These are phyloP conservation scores for Parastagonospora nodorum DNA, from an alignment of 2,329 filamentous ascomycete species.

Conservation along the genomic window DNA sequence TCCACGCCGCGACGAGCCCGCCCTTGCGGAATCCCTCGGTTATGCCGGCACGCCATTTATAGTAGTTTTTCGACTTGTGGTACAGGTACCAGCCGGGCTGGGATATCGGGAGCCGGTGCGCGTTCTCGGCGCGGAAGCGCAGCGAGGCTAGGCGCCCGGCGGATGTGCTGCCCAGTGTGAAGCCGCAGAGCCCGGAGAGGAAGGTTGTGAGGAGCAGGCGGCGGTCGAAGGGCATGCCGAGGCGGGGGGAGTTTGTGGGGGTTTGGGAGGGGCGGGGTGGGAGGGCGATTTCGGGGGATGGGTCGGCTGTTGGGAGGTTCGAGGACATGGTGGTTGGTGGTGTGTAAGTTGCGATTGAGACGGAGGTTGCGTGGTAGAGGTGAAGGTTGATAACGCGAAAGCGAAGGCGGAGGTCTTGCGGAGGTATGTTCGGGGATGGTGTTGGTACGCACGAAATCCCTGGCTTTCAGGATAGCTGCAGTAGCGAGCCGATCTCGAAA, in stretches of 20 bases:
- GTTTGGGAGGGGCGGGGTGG: slow-evolving; percentile 5
- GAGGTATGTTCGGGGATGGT: slow-evolving; percentile 2
- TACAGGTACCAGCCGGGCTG: slow-evolving; percentile 96
- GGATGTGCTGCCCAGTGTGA: slow-evolving; percentile 71
- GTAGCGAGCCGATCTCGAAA: too few species aligned
- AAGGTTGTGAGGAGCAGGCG: slow-evolving; percentile 70
- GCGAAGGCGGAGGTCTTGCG: slow-evolving; percentile 23
- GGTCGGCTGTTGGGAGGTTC: not conserved
- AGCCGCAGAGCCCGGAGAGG: slow-evolving; percentile 70
- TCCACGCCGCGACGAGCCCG: slow-evolving; percentile 71
- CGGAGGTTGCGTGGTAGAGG: not conserved
- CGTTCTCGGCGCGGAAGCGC: slow-evolving; percentile 93
- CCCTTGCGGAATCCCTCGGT: slow-evolving; percentile 80
- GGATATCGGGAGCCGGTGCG: slow-evolving; percentile 84
- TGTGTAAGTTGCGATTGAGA: not conserved
- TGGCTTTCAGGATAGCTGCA: too few species aligned
- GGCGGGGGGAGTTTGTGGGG: slow-evolving; percentile 40
- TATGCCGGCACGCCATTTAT: slow-evolving; percentile 76
- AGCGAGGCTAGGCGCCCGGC: slow-evolving; percentile 76
- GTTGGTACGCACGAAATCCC: too few species aligned
- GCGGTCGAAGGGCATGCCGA: slow-evolving; percentile 67
- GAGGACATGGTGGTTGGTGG: not conserved
- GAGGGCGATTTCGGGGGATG: slow-evolving; percentile 4
- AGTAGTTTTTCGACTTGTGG: slow-evolving; percentile 97
- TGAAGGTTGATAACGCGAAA: slow-evolving; percentile 8